phyloP scores from a whole-genome alignment of 345 rosid genomes.

The Hirschfeldia incana region DNA sequence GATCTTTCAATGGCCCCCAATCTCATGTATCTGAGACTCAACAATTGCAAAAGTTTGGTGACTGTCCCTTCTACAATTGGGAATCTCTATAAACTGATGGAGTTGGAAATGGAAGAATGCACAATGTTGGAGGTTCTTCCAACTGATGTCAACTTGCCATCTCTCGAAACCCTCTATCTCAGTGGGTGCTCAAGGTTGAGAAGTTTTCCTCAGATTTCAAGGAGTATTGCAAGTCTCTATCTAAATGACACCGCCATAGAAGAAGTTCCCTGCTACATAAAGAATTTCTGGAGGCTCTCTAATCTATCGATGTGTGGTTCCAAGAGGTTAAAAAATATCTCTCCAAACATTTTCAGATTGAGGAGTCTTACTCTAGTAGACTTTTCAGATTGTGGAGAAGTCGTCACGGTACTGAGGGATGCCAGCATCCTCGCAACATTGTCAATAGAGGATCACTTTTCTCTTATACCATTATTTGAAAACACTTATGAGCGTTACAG shows the following conservation, averaged over 20 bases:
- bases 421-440: background rate
- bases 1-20: background rate
- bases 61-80: background rate
- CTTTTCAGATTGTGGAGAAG: background rate
- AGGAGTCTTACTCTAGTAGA: background rate
- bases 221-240: background rate
- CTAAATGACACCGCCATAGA: constrained; percentile 11
- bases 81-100: background rate
- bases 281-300: background rate
- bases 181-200: constrained; percentile 6
- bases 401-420: background rate
- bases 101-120: background rate
- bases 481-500: background rate
- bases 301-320: background rate
- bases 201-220: constrained; percentile 11
- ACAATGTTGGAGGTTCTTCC: constrained; percentile 14
- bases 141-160: background rate
- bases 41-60: background rate
- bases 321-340: constrained; percentile 14
- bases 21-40: background rate
- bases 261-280: constrained; percentile 19
- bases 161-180: background rate
- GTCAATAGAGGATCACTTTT: background rate
- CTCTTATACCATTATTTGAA: background rate
- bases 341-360: constrained; percentile 6